Conservation (phyloP, 345 rosid species). For the Streptanthus diversifolius region DNA sequence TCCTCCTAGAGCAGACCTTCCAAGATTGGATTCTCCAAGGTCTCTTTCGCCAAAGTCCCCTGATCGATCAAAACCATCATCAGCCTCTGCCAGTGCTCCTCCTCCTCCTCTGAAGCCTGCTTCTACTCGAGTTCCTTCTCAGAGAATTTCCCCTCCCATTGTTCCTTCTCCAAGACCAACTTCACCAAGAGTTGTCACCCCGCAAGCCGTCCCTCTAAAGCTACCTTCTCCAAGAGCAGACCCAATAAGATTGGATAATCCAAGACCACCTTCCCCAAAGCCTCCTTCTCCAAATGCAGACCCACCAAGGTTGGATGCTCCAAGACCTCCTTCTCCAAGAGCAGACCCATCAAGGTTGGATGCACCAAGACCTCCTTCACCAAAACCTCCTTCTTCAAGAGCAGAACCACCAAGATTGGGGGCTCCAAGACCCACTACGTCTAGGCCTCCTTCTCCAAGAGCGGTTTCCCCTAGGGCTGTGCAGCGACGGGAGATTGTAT, state of each 20-base stretch:
- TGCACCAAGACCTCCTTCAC: slow-evolving; percentile 1
- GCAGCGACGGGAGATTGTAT: slow-evolving; percentile 34
- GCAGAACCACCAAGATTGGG: slow-evolving; percentile 10
- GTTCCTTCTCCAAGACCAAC: slow-evolving; percentile 41
- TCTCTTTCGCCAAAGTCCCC: slow-evolving; percentile 47
- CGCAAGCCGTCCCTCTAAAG: slow-evolving; percentile 40
- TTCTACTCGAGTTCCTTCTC: slow-evolving; percentile 30
- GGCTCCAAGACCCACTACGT: slow-evolving; percentile 39
- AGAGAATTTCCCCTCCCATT: slow-evolving; percentile 45
- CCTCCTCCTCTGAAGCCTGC: slow-evolving; percentile 41
- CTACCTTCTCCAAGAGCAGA: slow-evolving; percentile 54
- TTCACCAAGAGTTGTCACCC: slow-evolving; percentile 50
- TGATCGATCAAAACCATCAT: slow-evolving; percentile 19
- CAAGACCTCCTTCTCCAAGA: slow-evolving; percentile 41
- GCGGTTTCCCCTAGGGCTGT: slow-evolving; percentile 21
- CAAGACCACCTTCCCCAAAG: slow-evolving; percentile 19
- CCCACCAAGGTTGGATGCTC: slow-evolving; percentile 36
- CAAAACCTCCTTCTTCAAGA: slow-evolving; percentile 27
- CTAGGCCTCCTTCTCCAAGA: slow-evolving; percentile 56
- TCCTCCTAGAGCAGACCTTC: slow-evolving; percentile 14
- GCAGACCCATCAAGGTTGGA: slow-evolving; percentile 38
- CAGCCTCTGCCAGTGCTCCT: slow-evolving; percentile 37
- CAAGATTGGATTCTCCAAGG: slow-evolving; percentile 12
- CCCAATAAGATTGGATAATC: slow-evolving; percentile 35
- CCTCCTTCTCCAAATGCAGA: slow-evolving; percentile 26